Evolutionary conservation across 306 rosid genomes (phyloP).

Genomic region (Argentina anserina): DNA sequence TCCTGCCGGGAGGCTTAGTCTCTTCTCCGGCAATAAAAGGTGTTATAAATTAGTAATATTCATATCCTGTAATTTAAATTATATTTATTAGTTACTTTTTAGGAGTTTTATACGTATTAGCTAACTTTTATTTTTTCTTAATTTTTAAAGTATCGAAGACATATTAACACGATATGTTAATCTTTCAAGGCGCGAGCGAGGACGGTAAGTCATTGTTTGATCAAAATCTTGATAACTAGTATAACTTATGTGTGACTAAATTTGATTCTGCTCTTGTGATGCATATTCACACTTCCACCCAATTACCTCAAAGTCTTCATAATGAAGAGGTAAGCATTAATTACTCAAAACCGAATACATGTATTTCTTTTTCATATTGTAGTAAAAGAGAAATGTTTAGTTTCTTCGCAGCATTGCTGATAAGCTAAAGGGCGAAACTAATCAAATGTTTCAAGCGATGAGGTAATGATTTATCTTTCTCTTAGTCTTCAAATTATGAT

Average conservation of each 20-base stretch:
- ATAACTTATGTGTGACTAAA: neutral
- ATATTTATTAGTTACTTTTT: neutral
- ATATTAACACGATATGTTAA: slow-evolving; percentile 50
- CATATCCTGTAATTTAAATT: neutral
- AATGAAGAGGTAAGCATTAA: slow-evolving; percentile 49
- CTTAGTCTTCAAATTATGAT: neutral
- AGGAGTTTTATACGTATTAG: neutral
- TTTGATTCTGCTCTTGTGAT: neutral
- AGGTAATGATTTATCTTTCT: slow-evolving; percentile 26
- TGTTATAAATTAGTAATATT: neutral
- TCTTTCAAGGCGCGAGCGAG: slow-evolving; percentile 39
- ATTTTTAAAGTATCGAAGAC: slow-evolving; percentile 51
- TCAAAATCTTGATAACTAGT: neutral
- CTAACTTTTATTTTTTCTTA: neutral
- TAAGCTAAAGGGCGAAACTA: slow-evolving; percentile 36
- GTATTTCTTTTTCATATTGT: neutral
- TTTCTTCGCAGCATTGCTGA: slow-evolving; percentile 32
- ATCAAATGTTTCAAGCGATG: slow-evolving; percentile 27
- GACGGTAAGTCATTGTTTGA: slow-evolving; percentile 29
- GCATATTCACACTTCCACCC: neutral
- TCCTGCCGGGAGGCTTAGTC: slow-evolving; percentile 49
- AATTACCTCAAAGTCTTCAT: slow-evolving; percentile 35
- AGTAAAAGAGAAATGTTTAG: slow-evolving; percentile 22
- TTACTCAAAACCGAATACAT: neutral
- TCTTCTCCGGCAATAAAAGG: slow-evolving; percentile 58